Conservation (phyloP, 768 basidiomycete species). For the Russula sp. region DNA sequence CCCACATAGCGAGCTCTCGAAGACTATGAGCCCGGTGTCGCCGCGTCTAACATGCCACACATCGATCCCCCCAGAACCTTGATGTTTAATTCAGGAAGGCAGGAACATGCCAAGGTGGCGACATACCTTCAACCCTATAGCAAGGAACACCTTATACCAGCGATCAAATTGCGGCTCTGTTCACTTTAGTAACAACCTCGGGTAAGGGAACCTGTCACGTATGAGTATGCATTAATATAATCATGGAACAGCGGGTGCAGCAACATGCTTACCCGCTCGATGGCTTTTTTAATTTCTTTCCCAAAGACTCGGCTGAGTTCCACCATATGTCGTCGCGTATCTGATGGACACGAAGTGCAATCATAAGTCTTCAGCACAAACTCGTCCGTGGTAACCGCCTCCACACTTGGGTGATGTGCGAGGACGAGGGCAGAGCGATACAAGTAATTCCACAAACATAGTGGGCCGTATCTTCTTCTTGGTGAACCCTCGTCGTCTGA, state of each 20-base stretch:
- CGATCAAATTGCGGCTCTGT: background rate
- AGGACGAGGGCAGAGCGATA: background rate
- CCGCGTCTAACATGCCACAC: too few relatives aligned
- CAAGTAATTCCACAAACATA: slow-evolving; percentile 1
- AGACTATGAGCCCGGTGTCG: too few relatives aligned
- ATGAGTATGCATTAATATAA: background rate
- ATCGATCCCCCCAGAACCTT: too few relatives aligned
- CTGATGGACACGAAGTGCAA: background rate
- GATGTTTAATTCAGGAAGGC: background rate
- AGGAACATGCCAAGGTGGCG: background rate
- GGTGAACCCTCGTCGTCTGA: background rate
- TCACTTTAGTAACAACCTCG: background rate
- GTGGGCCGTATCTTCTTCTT: background rate
- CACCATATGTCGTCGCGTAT: background rate
- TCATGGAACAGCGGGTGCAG: background rate
- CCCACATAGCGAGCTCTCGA: too few relatives aligned
- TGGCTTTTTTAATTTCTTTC: background rate
- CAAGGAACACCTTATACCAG: too few relatives aligned
- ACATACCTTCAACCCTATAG: background rate
- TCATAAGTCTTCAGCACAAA: background rate
- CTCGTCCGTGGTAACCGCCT: background rate
- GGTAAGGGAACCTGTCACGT: background rate
- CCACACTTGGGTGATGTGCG: background rate
- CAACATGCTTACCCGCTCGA: background rate
- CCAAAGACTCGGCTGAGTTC: background rate